Conservation (phyloP, 164 flowering plant species). For the Vitis amurensis region DNA sequence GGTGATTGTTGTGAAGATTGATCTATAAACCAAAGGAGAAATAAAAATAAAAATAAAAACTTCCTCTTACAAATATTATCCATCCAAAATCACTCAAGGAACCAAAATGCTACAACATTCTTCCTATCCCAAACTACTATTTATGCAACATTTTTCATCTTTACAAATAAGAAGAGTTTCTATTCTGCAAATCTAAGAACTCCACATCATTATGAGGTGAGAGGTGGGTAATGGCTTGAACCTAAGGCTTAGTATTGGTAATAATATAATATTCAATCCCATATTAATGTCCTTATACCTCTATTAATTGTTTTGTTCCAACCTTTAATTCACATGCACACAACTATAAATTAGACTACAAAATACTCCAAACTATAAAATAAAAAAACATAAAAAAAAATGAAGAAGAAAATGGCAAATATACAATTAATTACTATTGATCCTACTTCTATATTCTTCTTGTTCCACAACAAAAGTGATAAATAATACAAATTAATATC, state of each 20-base stretch:
- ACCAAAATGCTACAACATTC: slow-evolving; percentile 49
- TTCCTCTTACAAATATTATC: slow-evolving; percentile 31
- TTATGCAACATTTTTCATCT: slow-evolving; percentile 29
- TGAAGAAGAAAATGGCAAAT: too few relatives aligned
- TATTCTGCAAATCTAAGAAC: slow-evolving; percentile 33
- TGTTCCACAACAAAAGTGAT: too few relatives aligned
- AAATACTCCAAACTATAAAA: too few relatives aligned
- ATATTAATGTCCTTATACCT: slow-evolving; percentile 4
- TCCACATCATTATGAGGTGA: slow-evolving; percentile 32
- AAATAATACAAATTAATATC: too few relatives aligned
- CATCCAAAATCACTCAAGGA: slow-evolving; percentile 31
- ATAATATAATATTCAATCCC: slow-evolving; percentile 26
- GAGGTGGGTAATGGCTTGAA: slow-evolving; percentile 26
- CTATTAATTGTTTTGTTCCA: too few relatives aligned
- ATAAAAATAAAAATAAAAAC: slow-evolving; percentile 16
- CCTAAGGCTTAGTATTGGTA: slow-evolving; percentile 9
- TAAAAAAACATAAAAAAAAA: too few relatives aligned
- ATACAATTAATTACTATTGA: too few relatives aligned
- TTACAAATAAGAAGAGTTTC: slow-evolving; percentile 43
- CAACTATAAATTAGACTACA: too few relatives aligned
- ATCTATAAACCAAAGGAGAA: slow-evolving; percentile 19
- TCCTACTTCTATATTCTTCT: too few relatives aligned
- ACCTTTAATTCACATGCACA: too few relatives aligned
- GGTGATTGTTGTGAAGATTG: background rate
- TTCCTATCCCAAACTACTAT: slow-evolving; percentile 30